A percentile compares a stretch with the other conserved stretches of the same genome.
Conservation (phyloP, 108 stramenopile species). For the Nitzschia putrida region DNA sequence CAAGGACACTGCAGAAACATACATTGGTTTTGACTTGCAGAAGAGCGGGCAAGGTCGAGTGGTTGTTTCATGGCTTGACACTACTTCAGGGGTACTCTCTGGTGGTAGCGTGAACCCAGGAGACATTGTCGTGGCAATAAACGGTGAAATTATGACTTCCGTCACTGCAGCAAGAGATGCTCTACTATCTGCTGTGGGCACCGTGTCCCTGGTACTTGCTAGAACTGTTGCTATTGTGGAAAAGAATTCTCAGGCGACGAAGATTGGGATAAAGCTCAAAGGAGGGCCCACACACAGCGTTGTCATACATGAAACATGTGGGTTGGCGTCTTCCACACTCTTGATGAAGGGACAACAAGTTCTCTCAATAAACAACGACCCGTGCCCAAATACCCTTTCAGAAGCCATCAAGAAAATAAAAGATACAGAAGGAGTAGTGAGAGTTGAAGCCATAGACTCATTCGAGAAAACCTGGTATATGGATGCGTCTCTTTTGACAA, state of each 20-base stretch:
- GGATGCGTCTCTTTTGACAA: no score
- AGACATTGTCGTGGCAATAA: constrained; percentile 1
- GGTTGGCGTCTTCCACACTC: not conserved
- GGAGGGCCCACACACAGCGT: not conserved
- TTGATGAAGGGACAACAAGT: constrained; percentile 3
- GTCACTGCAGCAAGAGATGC: not conserved
- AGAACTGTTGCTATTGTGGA: not conserved
- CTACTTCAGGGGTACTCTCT: not conserved
- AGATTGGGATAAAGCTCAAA: not conserved
- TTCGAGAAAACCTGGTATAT: no score
- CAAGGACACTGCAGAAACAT: not conserved
- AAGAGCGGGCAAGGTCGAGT: constrained; percentile 3
- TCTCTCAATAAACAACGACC: not conserved
- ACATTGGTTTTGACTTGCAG: constrained; percentile 1
- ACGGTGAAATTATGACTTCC: not conserved
- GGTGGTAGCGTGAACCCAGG: not conserved
- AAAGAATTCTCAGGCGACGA: not conserved
- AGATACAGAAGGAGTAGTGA: not conserved
- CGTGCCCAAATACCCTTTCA: not conserved
- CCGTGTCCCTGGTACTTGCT: constrained; percentile 7
- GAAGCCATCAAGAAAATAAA: not conserved
- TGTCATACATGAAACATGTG: not conserved
- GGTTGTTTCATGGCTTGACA: constrained; percentile 2
- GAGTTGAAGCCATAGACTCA: not conserved
- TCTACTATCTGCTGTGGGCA: not conserved